Evolutionary conservation across 352 stramenopile genomes (phyloP).

Genomic region (Globisporangium radiosum): DNA sequence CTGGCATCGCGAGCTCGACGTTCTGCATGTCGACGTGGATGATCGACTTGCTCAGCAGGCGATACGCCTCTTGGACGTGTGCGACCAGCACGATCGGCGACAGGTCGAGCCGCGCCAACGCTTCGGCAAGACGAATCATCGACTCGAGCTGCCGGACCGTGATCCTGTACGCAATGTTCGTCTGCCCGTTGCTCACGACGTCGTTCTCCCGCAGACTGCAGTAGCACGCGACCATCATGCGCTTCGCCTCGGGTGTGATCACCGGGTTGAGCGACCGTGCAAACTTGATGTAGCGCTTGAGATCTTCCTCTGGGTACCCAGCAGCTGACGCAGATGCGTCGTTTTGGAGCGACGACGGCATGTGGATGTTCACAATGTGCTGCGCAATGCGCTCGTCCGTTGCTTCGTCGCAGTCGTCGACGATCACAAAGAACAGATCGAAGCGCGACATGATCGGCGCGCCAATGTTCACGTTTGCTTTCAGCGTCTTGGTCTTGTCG

Average conservation of each 20-base stretch:
- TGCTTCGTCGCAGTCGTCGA: constrained; percentile 97
- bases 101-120: constrained; percentile 93
- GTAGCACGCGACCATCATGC: constrained; percentile 97
- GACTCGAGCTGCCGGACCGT: constrained; percentile 98
- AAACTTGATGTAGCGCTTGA: constrained; percentile 96
- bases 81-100: constrained; percentile 86
- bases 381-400: constrained; percentile 93
- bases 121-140: constrained; percentile 97
- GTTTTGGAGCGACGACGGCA: constrained; percentile 50
- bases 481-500: constrained; percentile 88
- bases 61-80: constrained; percentile 96
- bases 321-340: constrained; percentile 11
- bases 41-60: constrained; percentile 97
- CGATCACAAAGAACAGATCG: constrained; percentile 98
- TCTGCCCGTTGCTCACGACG: constrained; percentile 87
- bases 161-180: constrained; percentile 97
- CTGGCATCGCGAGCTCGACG: constrained; percentile 87
- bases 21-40: constrained; percentile 98
- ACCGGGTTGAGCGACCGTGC: constrained; percentile 66
- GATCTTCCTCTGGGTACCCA: constrained; percentile 70
- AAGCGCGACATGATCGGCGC: constrained; percentile 98
- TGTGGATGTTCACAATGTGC: constrained; percentile 98
- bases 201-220: constrained; percentile 95
- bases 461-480: constrained; percentile 89
- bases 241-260: constrained; percentile 73